A percentile compares a stretch with the other conserved stretches of the same genome.
These are phyloP conservation scores for Saitozyma sp. DNA, from an alignment of 768 basidiomycete genomes.

Conservation along the genomic window DNA sequence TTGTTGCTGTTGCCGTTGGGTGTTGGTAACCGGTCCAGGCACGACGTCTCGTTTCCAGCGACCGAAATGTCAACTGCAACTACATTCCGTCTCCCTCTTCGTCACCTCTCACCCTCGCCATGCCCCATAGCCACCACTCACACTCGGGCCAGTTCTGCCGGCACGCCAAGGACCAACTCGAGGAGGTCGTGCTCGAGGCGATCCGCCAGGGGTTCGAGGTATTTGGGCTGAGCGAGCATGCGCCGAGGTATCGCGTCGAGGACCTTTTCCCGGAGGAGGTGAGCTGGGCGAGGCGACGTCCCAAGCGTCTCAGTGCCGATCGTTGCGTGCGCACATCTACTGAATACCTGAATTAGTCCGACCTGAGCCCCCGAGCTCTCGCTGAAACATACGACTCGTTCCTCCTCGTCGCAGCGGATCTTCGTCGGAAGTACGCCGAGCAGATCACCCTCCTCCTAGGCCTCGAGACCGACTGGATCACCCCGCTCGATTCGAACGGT, in stretches of 20 bases:
- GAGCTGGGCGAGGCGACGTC: conserved; percentile 25
- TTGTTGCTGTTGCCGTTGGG: no score
- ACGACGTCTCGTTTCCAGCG: conserved; percentile 2
- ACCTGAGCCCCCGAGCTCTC: conserved; percentile 60
- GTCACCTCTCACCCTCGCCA: neutral
- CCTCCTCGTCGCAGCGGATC: conserved; percentile 64
- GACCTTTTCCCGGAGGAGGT: conserved; percentile 98
- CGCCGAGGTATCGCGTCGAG: conserved; percentile 73
- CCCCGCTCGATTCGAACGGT: conserved; percentile 63
- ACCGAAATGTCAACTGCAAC: neutral
- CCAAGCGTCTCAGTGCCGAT: neutral
- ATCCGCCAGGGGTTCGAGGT: conserved; percentile 73
- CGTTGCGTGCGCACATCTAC: no score
- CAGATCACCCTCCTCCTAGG: conserved; percentile 79
- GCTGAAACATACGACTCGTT: conserved; percentile 69
- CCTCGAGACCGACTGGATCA: conserved; percentile 88
- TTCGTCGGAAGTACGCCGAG: conserved; percentile 57
- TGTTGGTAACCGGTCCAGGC: neutral
- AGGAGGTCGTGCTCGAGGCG: conserved; percentile 78
- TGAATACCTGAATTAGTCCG: conserved; percentile 56
- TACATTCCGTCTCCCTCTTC: neutral
- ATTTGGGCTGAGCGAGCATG: conserved; percentile 89
- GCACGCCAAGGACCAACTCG: conserved; percentile 65
- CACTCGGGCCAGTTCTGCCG: conserved; percentile 27
- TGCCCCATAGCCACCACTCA: conserved; percentile 26